These are phyloP conservation scores for Phylloporus sp. DNA, from an alignment of 768 basidiomycete genomes.

Conservation along the genomic window DNA sequence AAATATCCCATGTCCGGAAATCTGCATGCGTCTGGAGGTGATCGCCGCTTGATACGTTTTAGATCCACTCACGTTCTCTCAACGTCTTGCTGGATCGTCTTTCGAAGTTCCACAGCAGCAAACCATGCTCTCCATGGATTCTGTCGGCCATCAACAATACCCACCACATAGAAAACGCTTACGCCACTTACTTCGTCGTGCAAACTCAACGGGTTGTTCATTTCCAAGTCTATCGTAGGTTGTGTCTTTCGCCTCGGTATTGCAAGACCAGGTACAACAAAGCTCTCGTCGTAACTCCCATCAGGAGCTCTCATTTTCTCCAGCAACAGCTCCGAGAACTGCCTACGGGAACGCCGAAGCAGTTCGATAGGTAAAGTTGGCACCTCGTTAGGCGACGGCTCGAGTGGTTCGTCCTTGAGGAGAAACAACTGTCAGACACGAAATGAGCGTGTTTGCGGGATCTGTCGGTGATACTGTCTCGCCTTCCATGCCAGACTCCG, in stretches of 20 bases:
- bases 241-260: conserved; percentile 30
- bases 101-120: conserved; percentile 78
- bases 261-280: conserved; percentile 49
- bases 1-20: conserved; percentile 98
- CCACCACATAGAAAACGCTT: neutral
- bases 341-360: conserved; percentile 46
- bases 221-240: conserved; percentile 47
- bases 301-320: conserved; percentile 82
- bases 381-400: conserved; percentile 38
- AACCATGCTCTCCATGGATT: conserved; percentile 98
- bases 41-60: conserved; percentile 1
- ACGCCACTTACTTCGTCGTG: conserved; percentile 56
- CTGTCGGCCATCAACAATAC: conserved; percentile 32
- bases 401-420: conserved; percentile 59
- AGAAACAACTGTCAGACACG: conserved; percentile 56
- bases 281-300: conserved; percentile 72
- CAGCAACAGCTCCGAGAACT: conserved; percentile 53
- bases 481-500: conserved; percentile 85
- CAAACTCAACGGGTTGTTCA: conserved; percentile 77
- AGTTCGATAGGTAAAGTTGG: conserved; percentile 36
- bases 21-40: conserved; percentile 36
- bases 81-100: conserved; percentile 89
- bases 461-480: conserved; percentile 14
- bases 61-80: conserved; percentile 77
- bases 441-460: conserved; percentile 16